Percentiles rank a stretch among this genome's conserved stretches.
phyloP scores from a whole-genome alignment of 2,329 filamentous ascomycete genomes.

The Xylariales sp. region DNA sequence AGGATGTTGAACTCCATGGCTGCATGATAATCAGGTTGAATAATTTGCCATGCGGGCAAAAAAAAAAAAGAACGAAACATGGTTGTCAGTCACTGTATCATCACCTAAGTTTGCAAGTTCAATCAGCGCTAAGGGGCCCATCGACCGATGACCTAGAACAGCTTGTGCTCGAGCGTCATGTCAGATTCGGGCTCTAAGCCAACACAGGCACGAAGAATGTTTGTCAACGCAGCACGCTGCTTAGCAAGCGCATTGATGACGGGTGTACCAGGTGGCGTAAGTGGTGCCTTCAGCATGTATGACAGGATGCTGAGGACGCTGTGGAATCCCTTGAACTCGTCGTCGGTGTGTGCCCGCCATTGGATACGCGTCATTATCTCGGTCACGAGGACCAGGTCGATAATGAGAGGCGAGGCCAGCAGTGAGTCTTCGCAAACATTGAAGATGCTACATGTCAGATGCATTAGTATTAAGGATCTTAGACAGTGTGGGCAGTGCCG shows the following conservation, averaged over 20 bases:
- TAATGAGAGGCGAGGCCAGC: conserved; percentile 94
- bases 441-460: conserved; percentile 74
- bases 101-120: background rate
- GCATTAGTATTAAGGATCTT: conserved; percentile 10
- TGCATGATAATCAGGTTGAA: conserved; percentile 28
- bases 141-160: conserved; percentile 69
- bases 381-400: conserved; percentile 90
- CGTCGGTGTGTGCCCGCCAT: conserved; percentile 75
- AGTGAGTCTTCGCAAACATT: conserved; percentile 99
- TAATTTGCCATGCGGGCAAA: conserved; percentile 24
- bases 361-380: conserved; percentile 99
- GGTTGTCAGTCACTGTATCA: conserved; percentile 6
- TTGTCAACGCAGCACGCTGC: conserved; percentile 92
- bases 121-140: background rate
- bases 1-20: conserved; percentile 38
- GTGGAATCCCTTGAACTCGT: conserved; percentile 93
- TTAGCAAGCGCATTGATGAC: conserved; percentile 96
- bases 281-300: conserved; percentile 98
- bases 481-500: background rate
- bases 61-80: conserved; percentile 27
- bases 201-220: conserved; percentile 98
- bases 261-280: conserved; percentile 93
- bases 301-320: conserved; percentile 95
- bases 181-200: conserved; percentile 97
- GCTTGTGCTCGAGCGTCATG: conserved; percentile 99